Percentiles rank a stretch among this genome's conserved stretches.
Conservation (phyloP, 1,284 basidiomycete genomes). For the Naganishia sp. region DNA sequence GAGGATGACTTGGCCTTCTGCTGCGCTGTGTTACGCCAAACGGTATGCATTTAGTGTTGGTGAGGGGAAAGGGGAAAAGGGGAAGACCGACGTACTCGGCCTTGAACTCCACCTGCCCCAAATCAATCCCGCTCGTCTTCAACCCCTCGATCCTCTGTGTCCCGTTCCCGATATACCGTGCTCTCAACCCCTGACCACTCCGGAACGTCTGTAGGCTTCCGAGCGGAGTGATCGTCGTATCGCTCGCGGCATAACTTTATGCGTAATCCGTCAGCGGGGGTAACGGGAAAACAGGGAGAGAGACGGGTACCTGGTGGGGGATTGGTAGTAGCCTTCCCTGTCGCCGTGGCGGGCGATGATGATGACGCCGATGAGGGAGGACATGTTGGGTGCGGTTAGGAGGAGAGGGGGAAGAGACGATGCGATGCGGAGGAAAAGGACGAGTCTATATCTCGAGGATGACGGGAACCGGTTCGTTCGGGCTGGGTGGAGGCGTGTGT, state of each 20-base stretch:
- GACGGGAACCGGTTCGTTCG: too few relatives aligned
- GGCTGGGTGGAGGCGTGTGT: too few relatives aligned
- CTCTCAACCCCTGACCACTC: conserved; percentile 68
- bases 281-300: too few relatives aligned
- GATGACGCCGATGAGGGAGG: conserved; percentile 69
- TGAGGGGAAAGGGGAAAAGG: background rate
- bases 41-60: too few relatives aligned
- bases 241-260: conserved; percentile 64
- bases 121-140: conserved; percentile 66
- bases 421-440: too few relatives aligned
- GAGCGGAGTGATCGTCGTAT: conserved; percentile 76
- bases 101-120: conserved; percentile 68
- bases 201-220: conserved; percentile 67
- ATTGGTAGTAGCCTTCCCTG: conserved; percentile 68
- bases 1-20: conserved; percentile 77
- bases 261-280: background rate
- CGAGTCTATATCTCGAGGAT: too few relatives aligned
- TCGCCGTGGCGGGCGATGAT: conserved; percentile 82
- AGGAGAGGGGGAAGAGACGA: background rate
- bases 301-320: conserved; percentile 50
- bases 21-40: conserved; percentile 61
- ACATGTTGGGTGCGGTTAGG: conserved; percentile 9
- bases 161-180: conserved; percentile 66
- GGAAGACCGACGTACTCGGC: conserved; percentile 58
- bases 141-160: conserved; percentile 71